Conservation (phyloP, 2,329 filamentous ascomycete species). For the Lachnellula hyalina region DNA sequence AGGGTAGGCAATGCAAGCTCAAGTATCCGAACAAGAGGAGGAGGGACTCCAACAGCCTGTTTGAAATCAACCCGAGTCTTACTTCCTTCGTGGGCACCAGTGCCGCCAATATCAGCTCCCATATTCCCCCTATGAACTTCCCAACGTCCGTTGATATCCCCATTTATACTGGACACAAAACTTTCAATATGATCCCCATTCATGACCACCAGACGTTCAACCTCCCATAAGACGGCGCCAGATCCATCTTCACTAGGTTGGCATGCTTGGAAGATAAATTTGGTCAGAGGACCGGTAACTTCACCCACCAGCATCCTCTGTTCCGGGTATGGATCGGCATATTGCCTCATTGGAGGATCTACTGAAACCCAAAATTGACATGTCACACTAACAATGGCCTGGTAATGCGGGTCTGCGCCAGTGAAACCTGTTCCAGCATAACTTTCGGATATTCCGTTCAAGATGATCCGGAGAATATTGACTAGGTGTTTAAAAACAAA, state of each 20-base stretch:
- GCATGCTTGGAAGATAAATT: constrained; percentile 7
- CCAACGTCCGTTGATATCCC: constrained; percentile 4
- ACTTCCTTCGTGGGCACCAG: neutral
- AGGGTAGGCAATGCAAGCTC: constrained; percentile 6
- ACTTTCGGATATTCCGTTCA: constrained; percentile 14
- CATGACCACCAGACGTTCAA: neutral
- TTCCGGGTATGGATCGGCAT: constrained; percentile 5
- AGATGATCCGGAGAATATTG: constrained; percentile 22
- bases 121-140: neutral
- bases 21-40: constrained; percentile 1
- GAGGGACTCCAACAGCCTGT: neutral
- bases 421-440: constrained; percentile 1
- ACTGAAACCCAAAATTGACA: constrained; percentile 25
- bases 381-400: constrained; percentile 15
- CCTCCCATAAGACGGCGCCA: neutral
- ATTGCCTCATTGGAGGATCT: constrained; percentile 14
- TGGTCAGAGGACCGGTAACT: constrained; percentile 14
- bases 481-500: constrained; percentile 12
- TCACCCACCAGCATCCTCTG: constrained; percentile 1
- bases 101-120: constrained; percentile 1
- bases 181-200: constrained; percentile 4
- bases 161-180: constrained; percentile 1
- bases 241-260: neutral
- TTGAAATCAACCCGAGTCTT: neutral
- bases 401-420: constrained; percentile 12